These are phyloP conservation scores for Plasmodium inui DNA, from an alignment of 169 alveolate genomes.

Conservation along the genomic window DNA sequence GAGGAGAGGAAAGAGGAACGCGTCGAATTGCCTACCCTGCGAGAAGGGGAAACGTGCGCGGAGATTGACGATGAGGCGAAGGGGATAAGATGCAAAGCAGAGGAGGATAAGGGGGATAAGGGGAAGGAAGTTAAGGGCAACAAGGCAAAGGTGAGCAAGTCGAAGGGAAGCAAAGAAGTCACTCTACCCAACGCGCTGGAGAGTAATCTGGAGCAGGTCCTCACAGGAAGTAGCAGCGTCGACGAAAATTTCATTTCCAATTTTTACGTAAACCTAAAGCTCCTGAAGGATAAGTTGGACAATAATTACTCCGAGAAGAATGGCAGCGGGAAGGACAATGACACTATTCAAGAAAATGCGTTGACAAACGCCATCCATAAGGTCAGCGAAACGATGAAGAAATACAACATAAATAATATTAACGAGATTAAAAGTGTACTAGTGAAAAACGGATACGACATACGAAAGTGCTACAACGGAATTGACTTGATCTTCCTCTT, in stretches of 20 bases:
- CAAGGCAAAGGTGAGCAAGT: not conserved
- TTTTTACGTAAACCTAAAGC: constrained; percentile 34
- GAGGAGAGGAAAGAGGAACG: not conserved
- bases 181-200: not conserved
- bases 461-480: constrained; percentile 54
- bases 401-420: constrained; percentile 47
- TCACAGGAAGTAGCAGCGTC: not conserved
- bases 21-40: not conserved
- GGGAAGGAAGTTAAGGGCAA: not conserved
- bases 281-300: constrained; percentile 23
- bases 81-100: not conserved
- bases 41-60: not conserved
- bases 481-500: constrained; percentile 53
- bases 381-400: constrained; percentile 46
- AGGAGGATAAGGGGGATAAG: not conserved
- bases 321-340: not conserved
- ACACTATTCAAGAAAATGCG: not conserved
- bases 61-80: not conserved
- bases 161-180: not conserved
- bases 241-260: constrained; percentile 52
- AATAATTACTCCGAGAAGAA: not conserved
- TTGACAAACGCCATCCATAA: constrained; percentile 2
- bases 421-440: constrained; percentile 46
- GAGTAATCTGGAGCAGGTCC: constrained; percentile 23
- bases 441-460: constrained; percentile 44